Conservation (phyloP, 179 eudicot species). For the Beta lomatogona region DNA sequence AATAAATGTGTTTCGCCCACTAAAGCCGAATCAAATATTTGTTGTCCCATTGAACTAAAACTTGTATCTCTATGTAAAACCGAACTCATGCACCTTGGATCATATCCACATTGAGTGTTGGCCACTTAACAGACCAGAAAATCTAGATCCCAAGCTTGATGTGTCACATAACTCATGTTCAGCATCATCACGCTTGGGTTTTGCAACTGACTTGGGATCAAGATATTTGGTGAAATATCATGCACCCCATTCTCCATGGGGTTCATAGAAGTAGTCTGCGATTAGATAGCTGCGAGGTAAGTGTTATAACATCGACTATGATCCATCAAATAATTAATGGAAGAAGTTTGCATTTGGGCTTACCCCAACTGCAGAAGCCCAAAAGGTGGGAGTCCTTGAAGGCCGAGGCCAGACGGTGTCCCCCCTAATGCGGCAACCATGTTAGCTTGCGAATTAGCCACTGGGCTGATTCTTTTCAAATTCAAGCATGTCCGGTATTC, state of each 20-base stretch:
- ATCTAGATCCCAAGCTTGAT: conserved; percentile 39
- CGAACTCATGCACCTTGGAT: conserved; percentile 5
- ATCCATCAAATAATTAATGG: conserved; percentile 34
- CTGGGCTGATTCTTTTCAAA: conserved; percentile 55
- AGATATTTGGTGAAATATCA: conserved; percentile 21
- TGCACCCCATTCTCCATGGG: conserved; percentile 25
- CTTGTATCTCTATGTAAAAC: conserved; percentile 24
- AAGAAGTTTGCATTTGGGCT: conserved; percentile 37
- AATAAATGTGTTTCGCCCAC: no score
- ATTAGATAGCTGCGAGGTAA: conserved; percentile 44
- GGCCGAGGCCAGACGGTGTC: conserved; percentile 51
- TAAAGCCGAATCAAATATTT: conserved; percentile 29
- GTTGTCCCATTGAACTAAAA: conserved; percentile 32
- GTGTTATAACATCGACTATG: conserved; percentile 34
- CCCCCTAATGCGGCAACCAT: conserved; percentile 61
- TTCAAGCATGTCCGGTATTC: conserved; percentile 54
- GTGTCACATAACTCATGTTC: conserved; percentile 27
- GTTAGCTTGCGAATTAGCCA: conserved; percentile 61
- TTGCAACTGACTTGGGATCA: conserved; percentile 7
- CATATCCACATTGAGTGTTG: conserved; percentile 29
- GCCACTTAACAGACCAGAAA: conserved; percentile 33
- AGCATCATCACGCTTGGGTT: conserved; percentile 33
- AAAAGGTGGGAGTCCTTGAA: conserved; percentile 47
- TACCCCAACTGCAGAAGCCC: conserved; percentile 50
- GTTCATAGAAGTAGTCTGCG: conserved; percentile 33